A percentile compares a stretch with the other conserved stretches of the same genome.
phyloP scores from a whole-genome alignment of 208 protist species.

The Entamoeba moshkovskii region DNA sequence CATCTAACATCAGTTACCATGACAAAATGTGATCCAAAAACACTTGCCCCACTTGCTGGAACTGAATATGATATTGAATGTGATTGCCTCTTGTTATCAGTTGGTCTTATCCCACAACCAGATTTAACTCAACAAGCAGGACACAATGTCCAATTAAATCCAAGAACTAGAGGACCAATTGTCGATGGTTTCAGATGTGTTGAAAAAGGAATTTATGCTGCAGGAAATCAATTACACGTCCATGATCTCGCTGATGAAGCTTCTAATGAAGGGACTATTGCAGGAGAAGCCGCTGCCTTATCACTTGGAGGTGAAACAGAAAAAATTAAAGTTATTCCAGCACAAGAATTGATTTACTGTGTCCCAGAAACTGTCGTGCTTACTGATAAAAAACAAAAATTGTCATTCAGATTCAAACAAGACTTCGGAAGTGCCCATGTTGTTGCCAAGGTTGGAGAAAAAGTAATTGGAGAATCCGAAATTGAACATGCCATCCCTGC shows the following conservation, averaged over 20 bases:
- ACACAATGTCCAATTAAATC: neutral
- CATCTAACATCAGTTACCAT: neutral
- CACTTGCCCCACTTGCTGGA: neutral
- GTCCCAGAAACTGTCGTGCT: neutral
- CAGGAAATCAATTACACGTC: constrained; percentile 14
- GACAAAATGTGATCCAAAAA: constrained; percentile 12
- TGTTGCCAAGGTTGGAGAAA: neutral
- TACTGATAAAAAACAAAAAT: neutral
- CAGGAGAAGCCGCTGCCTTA: neutral
- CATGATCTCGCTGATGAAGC: constrained; percentile 21
- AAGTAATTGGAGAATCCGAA: neutral
- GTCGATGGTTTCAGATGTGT: constrained; percentile 2
- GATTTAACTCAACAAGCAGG: neutral
- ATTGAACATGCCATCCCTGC: neutral
- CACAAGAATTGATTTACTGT: neutral
- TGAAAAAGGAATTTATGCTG: constrained; percentile 2
- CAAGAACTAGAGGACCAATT: neutral
- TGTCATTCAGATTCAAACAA: neutral
- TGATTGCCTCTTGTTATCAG: constrained; percentile 13
- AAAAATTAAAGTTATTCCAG: neutral
- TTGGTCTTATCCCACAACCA: constrained; percentile 19
- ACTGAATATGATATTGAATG: constrained; percentile 12
- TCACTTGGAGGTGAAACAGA: neutral
- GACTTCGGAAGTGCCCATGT: neutral
- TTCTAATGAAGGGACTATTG: constrained; percentile 11